These are phyloP conservation scores for Globisporangium acanthophoron DNA, from an alignment of 352 stramenopile genomes.

Conservation along the genomic window DNA sequence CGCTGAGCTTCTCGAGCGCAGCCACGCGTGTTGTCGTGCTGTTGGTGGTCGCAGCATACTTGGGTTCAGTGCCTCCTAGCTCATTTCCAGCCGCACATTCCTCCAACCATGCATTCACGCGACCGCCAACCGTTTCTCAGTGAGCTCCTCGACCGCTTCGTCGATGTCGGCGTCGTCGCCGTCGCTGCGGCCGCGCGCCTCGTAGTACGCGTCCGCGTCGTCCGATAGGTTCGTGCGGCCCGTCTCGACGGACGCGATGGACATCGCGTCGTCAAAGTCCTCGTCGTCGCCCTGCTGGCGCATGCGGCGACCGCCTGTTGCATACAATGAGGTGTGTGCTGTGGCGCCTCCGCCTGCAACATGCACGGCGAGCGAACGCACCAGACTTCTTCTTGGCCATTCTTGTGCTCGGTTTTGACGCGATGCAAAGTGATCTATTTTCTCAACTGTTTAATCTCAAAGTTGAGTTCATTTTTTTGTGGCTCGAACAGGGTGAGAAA, in stretches of 20 bases:
- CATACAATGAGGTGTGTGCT: neutral
- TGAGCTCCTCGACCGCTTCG: constrained; percentile 73
- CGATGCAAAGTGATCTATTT: neutral
- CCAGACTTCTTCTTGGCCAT: constrained; percentile 74
- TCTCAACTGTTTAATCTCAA: too few species aligned
- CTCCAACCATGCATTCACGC: neutral
- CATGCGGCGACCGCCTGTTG: constrained; percentile 33
- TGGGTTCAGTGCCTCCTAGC: neutral
- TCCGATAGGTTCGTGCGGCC: constrained; percentile 53
- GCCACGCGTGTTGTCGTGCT: constrained; percentile 72
- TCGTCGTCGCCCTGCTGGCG: constrained; percentile 55
- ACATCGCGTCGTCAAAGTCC: constrained; percentile 60
- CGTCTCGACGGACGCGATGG: constrained; percentile 67
- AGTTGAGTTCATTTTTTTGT: too few species aligned
- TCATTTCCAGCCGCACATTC: neutral
- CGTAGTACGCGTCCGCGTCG: constrained; percentile 56
- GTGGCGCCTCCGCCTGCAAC: constrained; percentile 3
- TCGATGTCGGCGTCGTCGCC: constrained; percentile 65
- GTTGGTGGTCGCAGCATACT: neutral
- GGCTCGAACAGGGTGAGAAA: too few species aligned
- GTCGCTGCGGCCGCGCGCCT: constrained; percentile 50
- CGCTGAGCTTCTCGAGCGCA: constrained; percentile 60
- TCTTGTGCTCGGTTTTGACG: neutral
- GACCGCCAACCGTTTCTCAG: constrained; percentile 54
- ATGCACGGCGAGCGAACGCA: constrained; percentile 7